Evolutionary conservation across 192 early-diverging fungal species (phyloP), one percentile per base, ranked within the genome.

Genomic region (Chytriomyces confervae): DNA sequence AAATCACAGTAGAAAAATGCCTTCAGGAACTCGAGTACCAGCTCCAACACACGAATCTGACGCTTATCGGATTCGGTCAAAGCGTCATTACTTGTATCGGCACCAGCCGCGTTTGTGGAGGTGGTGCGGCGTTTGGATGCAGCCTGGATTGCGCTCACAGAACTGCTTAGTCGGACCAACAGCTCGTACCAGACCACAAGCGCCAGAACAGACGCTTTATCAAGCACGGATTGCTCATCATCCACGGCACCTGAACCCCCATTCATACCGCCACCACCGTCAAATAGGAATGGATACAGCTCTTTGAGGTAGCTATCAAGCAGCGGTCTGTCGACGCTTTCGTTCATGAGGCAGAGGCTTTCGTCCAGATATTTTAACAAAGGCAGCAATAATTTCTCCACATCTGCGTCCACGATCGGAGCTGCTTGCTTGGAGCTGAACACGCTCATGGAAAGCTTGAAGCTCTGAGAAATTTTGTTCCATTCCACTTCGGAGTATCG

Each of bases 341-440:
- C 80, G 78, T 85, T 85, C 49, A 79, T 75, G 5, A 79, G 24
- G n/a, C 72, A 61, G 24, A 85, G 67, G 44, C 29, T 77, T 2
- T 13, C 36, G 76, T 85, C 84, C 8, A 85, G 79, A 62, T 85
- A 83, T n/a, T 46, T 10, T 8, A 85, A 61, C 36, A 83, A 36
- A 0, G 81, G 79, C 7, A 45, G 11, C 5, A 84, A n/a, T 13
- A 65, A 46, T 23, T 48, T 29, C 66, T 82, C 81, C 16, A 82
- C 62, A 29, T 79, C 24, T 13, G 61, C 20, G 46, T 72, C 81
- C 9, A 64, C 63, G 45, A 77, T 60, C n/a, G 53, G 62, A 46
- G 67, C 6, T 13, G 69, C 45, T 68, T 9, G 11, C 43, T 9
- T 36, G 7, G 49, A 45, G 74, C 11, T 62, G 36, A 46, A 20